Evolutionary conservation across 768 basidiomycete genomes (phyloP), one percentile per base, ranked within the genome.

Genomic region (Lactarius quietus): DNA sequence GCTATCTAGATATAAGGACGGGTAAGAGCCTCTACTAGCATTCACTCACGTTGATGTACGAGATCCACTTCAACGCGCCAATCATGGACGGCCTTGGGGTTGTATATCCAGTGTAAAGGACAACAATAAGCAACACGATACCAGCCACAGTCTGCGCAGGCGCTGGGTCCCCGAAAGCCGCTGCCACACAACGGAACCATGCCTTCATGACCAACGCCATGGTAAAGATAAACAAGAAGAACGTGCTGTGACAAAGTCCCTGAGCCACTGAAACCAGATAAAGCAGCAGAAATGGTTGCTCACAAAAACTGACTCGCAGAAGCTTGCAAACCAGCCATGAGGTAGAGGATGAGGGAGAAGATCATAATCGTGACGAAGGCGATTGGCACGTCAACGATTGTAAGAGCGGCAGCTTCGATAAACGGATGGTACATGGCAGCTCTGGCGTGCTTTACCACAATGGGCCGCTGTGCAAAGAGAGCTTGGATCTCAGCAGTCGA

Each of bases 11-110:
- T 59, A 70, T 35, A 71, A 72, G 45, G 20, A 41, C 28, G 68
- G 75, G 68, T 56, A 54, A 6, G 45, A 33, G 20, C 38, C 28
- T 33, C 33, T 28, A 15, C 29, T 38, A 18, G 26, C n/a, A 1
- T 3, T 12, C n/a, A 72, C 80, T 67, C 66, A 83, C 86, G 55
- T 87, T 88, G 38, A 87, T 80, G 55, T 82, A 87, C 1, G 83
- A 81, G 35, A 93, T 87, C 92, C 92, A 94, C 78, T 91, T 92
- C 10, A 94, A 73, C 89, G 89, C 93, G 51, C 86, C 78, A 73
- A 91, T 89, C 88, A 91, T 90, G 66, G 82, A 78, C 68, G 80
- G 79, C 9, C 83, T 82, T 0, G 87, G 87, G 64, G 90, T 84
- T 59, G 86, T 82, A 72, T 89, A 89, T 5, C 89, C 90, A n/a